Percentiles rank a stretch among this genome's conserved stretches.
phyloP scores from a whole-genome alignment of 768 basidiomycete species.

The Mycena kentingensis region DNA sequence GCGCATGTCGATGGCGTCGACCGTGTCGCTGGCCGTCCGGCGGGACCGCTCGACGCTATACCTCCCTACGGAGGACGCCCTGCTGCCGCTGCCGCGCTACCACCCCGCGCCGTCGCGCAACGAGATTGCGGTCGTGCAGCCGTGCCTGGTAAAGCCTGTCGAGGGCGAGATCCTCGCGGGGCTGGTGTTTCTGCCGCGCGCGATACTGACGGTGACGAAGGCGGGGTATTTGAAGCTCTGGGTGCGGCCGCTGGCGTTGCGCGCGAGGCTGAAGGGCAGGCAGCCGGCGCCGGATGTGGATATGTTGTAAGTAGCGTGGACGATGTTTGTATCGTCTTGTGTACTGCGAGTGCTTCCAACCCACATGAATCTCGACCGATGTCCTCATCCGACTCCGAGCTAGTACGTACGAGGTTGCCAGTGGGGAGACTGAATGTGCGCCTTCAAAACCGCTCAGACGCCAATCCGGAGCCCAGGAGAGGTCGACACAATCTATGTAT shows the following conservation, averaged over 20 bases:
- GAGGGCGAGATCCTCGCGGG: conserved; percentile 78
- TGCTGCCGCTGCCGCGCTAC: conserved; percentile 52
- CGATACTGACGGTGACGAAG: conserved; percentile 78
- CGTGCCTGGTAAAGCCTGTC: conserved; percentile 79
- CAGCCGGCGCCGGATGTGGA: conserved; percentile 15
- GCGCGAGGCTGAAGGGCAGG: conserved; percentile 31
- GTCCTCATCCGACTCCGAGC: no score
- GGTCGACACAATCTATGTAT: no score
- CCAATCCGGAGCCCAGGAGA: no score
- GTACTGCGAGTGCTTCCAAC: no score
- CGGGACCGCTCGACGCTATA: conserved; percentile 63
- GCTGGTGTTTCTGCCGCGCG: conserved; percentile 76
- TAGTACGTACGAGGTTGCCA: no score
- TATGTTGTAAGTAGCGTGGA: conserved; percentile 10
- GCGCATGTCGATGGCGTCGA: conserved; percentile 77
- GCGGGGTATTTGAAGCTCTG: conserved; percentile 80
- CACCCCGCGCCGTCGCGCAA: conserved; percentile 90
- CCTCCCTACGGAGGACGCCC: conserved; percentile 51
- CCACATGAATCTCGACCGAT: no score
- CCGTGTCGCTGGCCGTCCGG: conserved; percentile 69
- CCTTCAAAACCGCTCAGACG: no score
- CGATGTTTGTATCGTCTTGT: no score
- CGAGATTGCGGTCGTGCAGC: conserved; percentile 88
- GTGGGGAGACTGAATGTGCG: no score
- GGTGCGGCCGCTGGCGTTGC: conserved; percentile 69